phyloP scores from a whole-genome alignment of 78 protist genomes.

The Pelomyxa schiedti region DNA sequence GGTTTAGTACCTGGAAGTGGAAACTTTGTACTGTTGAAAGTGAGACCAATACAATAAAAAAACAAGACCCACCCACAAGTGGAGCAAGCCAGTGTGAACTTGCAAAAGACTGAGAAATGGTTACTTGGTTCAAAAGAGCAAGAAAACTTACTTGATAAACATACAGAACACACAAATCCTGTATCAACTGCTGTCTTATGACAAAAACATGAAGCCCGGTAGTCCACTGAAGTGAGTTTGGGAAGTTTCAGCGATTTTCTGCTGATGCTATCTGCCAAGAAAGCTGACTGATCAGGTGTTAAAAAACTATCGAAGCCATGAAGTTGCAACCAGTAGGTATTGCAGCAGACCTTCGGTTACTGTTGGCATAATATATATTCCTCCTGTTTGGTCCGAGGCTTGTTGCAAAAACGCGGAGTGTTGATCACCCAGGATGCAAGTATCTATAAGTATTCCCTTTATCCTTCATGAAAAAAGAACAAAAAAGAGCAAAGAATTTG shows the following conservation, averaged over 20 bases:
- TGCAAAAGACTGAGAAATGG: too few species aligned
- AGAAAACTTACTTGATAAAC: constrained; percentile 36
- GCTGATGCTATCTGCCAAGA: constrained; percentile 30
- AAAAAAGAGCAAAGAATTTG: too few species aligned
- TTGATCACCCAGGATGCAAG: constrained; percentile 16
- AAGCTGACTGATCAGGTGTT: constrained; percentile 17
- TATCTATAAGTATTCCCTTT: too few species aligned
- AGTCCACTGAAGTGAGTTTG: constrained; percentile 38
- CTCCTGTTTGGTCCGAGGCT: constrained; percentile 50
- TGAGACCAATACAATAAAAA: too few species aligned
- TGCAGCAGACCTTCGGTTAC: constrained; percentile 23
- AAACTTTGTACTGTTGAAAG: too few species aligned
- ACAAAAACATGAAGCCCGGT: constrained; percentile 56
- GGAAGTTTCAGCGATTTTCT: constrained; percentile 27
- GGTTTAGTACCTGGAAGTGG: too few species aligned
- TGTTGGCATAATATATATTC: constrained; percentile 35
- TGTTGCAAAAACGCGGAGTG: constrained; percentile 61
- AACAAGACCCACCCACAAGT: too few species aligned
- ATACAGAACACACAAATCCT: constrained; percentile 62
- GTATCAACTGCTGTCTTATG: constrained; percentile 33
- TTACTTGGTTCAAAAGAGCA: too few species aligned
- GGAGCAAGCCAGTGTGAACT: too few species aligned
- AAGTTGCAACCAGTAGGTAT: constrained; percentile 29
- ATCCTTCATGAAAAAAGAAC: too few species aligned
- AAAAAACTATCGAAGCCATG: not conserved